Evolutionary conservation across 805 yeast species (phyloP).

Genomic region (Yamadazyma tumulicola): DNA sequence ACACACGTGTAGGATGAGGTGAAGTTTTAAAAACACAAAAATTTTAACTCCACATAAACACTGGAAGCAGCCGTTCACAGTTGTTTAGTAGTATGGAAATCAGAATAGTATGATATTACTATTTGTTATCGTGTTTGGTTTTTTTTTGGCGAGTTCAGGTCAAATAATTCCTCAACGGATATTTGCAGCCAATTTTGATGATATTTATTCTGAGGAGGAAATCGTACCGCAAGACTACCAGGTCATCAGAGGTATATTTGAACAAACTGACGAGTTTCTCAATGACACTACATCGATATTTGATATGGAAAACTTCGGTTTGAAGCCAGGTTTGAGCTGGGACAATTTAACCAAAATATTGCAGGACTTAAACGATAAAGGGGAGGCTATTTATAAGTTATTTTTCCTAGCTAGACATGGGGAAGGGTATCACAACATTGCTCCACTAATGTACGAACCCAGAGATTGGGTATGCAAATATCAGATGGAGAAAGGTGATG

Average conservation of each 20-base stretch:
- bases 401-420: conserved; percentile 32
- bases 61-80: too few relatives aligned
- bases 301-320: conserved; percentile 19
- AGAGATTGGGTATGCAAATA: conserved; percentile 26
- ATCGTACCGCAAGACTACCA: conserved; percentile 8
- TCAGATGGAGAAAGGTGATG: conserved; percentile 21
- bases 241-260: conserved; percentile 16
- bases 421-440: conserved; percentile 32
- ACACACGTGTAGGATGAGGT: too few relatives aligned
- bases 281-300: conserved; percentile 13
- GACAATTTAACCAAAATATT: conserved; percentile 15
- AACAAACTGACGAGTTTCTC: conserved; percentile 15
- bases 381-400: conserved; percentile 17
- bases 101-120: too few relatives aligned
- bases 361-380: conserved; percentile 10
- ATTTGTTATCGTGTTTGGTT: too few relatives aligned
- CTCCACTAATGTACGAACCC: conserved; percentile 12
- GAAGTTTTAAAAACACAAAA: too few relatives aligned
- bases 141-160: too few relatives aligned
- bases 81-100: too few relatives aligned
- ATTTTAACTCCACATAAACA: too few relatives aligned
- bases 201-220: background rate
- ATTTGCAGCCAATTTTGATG: conserved; percentile 3
- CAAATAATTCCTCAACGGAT: conserved; percentile 1
- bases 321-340: conserved; percentile 21